phyloP scores from a whole-genome alignment of 2,329 filamentous ascomycete species.

The Balansia obtecta region DNA sequence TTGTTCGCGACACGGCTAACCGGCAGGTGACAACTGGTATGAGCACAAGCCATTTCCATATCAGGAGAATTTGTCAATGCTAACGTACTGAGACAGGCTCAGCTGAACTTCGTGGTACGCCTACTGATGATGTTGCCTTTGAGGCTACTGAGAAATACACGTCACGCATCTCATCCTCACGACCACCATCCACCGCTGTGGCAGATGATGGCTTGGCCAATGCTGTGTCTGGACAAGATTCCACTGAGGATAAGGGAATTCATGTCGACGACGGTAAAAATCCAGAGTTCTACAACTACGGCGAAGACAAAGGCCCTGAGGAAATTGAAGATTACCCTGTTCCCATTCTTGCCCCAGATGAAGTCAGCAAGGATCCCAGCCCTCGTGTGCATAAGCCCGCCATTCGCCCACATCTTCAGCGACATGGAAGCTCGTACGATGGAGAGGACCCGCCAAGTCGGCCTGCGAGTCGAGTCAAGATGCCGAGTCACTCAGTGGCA shows the following conservation, averaged over 20 bases:
- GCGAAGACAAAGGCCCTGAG: slow-evolving; percentile 34
- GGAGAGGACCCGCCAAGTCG: slow-evolving; percentile 46
- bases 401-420: slow-evolving; percentile 60
- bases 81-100: slow-evolving; percentile 37
- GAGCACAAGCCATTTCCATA: not conserved
- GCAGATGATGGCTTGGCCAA: slow-evolving; percentile 14
- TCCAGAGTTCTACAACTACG: slow-evolving; percentile 25
- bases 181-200: slow-evolving; percentile 29
- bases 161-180: slow-evolving; percentile 61
- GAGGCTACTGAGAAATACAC: slow-evolving; percentile 76
- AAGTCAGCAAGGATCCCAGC: slow-evolving; percentile 62
- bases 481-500: slow-evolving; percentile 43
- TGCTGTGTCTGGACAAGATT: slow-evolving; percentile 16
- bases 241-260: slow-evolving; percentile 45
- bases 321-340: slow-evolving; percentile 53
- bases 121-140: slow-evolving; percentile 84
- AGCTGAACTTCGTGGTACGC: slow-evolving; percentile 54
- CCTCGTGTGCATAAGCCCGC: slow-evolving; percentile 65
- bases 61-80: slow-evolving; percentile 12
- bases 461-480: slow-evolving; percentile 45
- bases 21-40: slow-evolving; percentile 31
- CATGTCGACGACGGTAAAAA: slow-evolving; percentile 56
- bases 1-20: slow-evolving; percentile 61
- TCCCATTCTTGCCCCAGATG: slow-evolving; percentile 82
- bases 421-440: slow-evolving; percentile 46